A percentile compares a stretch with the other conserved stretches of the same genome.
phyloP scores from a whole-genome alignment of 2,329 filamentous ascomycete species.

The Tolypocladium cylindrosporum region DNA sequence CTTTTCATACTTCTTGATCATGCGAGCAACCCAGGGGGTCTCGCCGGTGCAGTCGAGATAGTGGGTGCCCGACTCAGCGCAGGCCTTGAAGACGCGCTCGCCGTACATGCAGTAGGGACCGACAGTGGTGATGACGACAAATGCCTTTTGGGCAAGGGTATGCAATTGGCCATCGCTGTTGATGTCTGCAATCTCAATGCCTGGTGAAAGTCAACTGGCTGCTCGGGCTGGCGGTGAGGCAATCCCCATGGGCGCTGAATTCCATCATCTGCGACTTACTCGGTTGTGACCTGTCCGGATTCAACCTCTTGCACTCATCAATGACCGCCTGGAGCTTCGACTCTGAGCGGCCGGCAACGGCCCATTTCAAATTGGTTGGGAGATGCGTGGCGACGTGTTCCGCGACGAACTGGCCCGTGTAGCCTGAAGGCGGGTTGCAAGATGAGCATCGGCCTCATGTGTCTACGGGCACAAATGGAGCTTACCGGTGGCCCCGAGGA shows the following conservation, averaged over 20 bases:
- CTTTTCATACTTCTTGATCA: slow-evolving; percentile 50
- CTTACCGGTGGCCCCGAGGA: slow-evolving; percentile 49
- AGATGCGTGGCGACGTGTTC: slow-evolving; percentile 64
- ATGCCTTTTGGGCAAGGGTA: slow-evolving; percentile 44
- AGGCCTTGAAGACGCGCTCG: slow-evolving; percentile 50
- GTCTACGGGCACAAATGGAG: not conserved
- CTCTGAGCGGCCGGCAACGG: slow-evolving; percentile 72
- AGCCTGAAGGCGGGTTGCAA: slow-evolving; percentile 43
- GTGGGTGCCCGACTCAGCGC: slow-evolving; percentile 52
- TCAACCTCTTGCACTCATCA: slow-evolving; percentile 54
- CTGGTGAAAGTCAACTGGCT: slow-evolving; percentile 16
- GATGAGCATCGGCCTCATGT: not conserved
- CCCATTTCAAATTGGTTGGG: slow-evolving; percentile 77
- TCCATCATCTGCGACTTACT: slow-evolving; percentile 33
- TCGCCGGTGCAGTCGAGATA: slow-evolving; percentile 57
- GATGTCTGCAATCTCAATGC: slow-evolving; percentile 42
- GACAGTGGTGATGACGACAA: slow-evolving; percentile 46
- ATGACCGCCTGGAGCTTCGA: slow-evolving; percentile 63
- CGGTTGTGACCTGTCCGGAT: slow-evolving; percentile 60
- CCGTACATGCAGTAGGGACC: slow-evolving; percentile 49
- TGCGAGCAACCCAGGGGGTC: slow-evolving; percentile 43
- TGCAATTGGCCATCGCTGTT: slow-evolving; percentile 34
- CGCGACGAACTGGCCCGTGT: slow-evolving; percentile 69
- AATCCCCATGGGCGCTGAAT: not conserved
- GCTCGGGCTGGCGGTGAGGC: not conserved